phyloP scores from a whole-genome alignment of 1,284 basidiomycete species.

The Rhodotorula sp. region DNA sequence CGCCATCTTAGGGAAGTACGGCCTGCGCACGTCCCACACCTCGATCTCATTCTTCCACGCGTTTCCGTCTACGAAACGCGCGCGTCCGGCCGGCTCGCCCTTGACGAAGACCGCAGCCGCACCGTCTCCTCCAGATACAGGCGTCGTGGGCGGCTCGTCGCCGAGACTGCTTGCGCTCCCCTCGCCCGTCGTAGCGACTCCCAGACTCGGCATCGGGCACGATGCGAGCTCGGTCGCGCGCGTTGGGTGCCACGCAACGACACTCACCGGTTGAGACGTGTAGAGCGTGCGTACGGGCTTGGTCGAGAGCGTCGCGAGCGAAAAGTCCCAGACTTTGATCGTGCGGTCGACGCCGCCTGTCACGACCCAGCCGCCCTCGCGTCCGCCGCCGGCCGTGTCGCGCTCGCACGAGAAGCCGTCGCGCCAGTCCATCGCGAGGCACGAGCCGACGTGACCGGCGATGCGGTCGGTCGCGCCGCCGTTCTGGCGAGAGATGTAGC shows the following conservation, averaged over 20 bases:
- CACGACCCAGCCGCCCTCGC: slow-evolving; percentile 43
- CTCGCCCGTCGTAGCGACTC: slow-evolving; percentile 10
- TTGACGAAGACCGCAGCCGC: slow-evolving; percentile 1
- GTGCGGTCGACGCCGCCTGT: slow-evolving; percentile 41
- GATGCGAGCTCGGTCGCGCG: slow-evolving; percentile 33
- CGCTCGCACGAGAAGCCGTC: slow-evolving; percentile 35
- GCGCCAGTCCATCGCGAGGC: slow-evolving; percentile 41
- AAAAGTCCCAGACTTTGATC: slow-evolving; percentile 44
- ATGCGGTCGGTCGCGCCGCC: slow-evolving; percentile 39
- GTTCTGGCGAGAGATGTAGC: slow-evolving; percentile 28
- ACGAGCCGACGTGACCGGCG: slow-evolving; percentile 37
- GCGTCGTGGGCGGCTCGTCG: slow-evolving; percentile 7
- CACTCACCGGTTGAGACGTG: slow-evolving; percentile 33
- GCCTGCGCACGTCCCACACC: slow-evolving; percentile 37
- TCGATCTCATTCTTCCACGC: slow-evolving; percentile 42
- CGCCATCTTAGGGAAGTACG: slow-evolving; percentile 37
- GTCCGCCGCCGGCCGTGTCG: slow-evolving; percentile 30
- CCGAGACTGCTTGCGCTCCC: slow-evolving; percentile 8
- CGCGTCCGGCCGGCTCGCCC: neutral
- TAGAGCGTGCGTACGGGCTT: slow-evolving; percentile 37
- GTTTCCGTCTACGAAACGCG: neutral
- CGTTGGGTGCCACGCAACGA: slow-evolving; percentile 40
- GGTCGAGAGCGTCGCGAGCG: slow-evolving; percentile 28
- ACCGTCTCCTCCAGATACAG: neutral
- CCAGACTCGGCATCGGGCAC: slow-evolving; percentile 29